phyloP scores from a whole-genome alignment of 495 filamentous ascomycete genomes.

The Pyronema domesticum region DNA sequence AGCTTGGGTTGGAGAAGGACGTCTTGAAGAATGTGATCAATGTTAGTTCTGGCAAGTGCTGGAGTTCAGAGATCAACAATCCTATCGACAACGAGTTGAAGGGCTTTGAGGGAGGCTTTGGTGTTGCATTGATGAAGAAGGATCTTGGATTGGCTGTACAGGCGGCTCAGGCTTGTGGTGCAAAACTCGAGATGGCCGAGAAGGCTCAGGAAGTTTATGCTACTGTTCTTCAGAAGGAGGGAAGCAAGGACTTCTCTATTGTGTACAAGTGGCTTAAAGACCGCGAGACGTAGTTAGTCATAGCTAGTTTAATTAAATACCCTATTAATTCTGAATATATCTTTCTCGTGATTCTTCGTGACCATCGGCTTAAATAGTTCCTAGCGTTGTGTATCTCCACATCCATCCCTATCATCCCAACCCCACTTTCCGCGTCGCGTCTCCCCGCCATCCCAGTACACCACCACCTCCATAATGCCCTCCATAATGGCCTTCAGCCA shows the following conservation, averaged over 20 bases:
- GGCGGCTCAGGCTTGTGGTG: slow-evolving; percentile 50
- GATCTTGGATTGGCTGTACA: slow-evolving; percentile 55
- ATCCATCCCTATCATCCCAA: too few species aligned
- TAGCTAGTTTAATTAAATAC: too few species aligned
- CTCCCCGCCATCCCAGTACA: too few species aligned
- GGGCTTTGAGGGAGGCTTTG: slow-evolving; percentile 69
- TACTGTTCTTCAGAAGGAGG: slow-evolving; percentile 35
- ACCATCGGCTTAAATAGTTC: too few species aligned
- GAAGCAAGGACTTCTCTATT: slow-evolving; percentile 63
- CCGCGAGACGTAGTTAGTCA: slow-evolving; percentile 2
- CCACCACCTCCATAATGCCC: too few species aligned
- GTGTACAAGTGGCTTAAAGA: slow-evolving; percentile 57
- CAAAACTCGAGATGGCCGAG: slow-evolving; percentile 46
- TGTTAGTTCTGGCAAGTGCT: slow-evolving; percentile 69
- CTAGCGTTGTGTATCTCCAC: too few species aligned
- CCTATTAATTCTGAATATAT: too few species aligned
- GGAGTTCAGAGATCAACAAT: slow-evolving; percentile 86
- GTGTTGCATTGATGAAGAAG: slow-evolving; percentile 70
- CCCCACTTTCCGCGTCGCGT: too few species aligned
- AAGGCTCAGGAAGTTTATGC: slow-evolving; percentile 52
- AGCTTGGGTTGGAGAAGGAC: slow-evolving; percentile 66
- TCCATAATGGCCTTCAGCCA: too few species aligned
- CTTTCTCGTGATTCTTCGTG: too few species aligned
- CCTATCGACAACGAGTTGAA: slow-evolving; percentile 67
- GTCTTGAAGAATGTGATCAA: slow-evolving; percentile 67